Evolutionary conservation across 2,329 filamentous ascomycete genomes (phyloP), one percentile per base, ranked within the genome.

Genomic region (Metarhizium guizhouense): DNA sequence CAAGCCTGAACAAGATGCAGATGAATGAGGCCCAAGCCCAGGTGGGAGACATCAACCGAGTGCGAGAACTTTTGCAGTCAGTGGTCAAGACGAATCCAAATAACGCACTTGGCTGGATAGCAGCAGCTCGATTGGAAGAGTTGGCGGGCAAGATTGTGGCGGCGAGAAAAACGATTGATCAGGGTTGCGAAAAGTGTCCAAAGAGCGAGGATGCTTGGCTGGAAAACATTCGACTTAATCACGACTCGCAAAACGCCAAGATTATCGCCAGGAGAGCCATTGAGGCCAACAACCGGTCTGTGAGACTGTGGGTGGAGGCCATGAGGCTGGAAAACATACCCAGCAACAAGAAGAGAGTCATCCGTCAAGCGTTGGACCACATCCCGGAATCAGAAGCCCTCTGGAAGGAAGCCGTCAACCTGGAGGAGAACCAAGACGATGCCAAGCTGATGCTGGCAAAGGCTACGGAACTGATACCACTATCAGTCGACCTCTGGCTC

Each of bases 401-500:
- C n/a, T 99, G 94, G 94, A 99, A 97, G 68, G 91, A 95, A 68
- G 87, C 93, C 5, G 93, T 99, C 59, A 97, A 97, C 63, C 75
- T 97, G 55, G 94, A 97, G 67, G 93, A 96, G 65, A 87, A 96
- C 62, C 83, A 88, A 0, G 87, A 86, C 34, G 91, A 96, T 73
- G 95, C 95, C 4, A 86, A 86, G 59, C 76, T 99, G 55, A 79
- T 99, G 54, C 82, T 99, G 50, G 92, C 91, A 51, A 96, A 96
- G 72, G 95, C 95, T 0, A 95, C 92, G 0, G 92, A 99, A 64
- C 87, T 96, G 56, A 95, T 99, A 55, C 93, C 93, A 0, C 78
- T 95, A 6, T 96, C 93, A 0, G 87, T 96, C 42, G 95, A 99
- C 67, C 76, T 99, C 1, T 99, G 94, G 94, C 81, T 99, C 49